Evolutionary conservation across 495 filamentous ascomycete species (phyloP).

Genomic region (Xylaria acuta): DNA sequence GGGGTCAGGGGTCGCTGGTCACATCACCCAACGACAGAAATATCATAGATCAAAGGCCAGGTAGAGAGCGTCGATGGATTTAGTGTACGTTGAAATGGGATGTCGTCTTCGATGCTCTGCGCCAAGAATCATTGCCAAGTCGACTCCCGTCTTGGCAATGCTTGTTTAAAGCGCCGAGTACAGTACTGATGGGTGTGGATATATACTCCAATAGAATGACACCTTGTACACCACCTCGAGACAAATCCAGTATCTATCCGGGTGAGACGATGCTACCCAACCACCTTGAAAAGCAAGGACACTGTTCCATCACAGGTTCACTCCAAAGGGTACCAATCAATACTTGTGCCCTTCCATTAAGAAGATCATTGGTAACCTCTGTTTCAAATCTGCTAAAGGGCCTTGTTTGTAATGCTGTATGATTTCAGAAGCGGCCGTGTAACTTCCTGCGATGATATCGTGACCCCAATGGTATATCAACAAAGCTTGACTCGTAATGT

Average conservation of each 20-base stretch:
- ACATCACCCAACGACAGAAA: background rate
- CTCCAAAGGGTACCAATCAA: background rate
- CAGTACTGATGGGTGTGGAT: background rate
- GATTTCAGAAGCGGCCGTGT: background rate
- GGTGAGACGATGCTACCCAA: conserved; percentile 1
- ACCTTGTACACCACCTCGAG: background rate
- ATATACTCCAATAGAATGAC: conserved; percentile 1
- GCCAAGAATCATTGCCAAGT: conserved; percentile 33
- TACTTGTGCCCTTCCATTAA: background rate
- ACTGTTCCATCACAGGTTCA: background rate
- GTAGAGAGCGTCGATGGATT: background rate
- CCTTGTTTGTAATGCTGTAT: background rate
- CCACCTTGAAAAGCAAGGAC: background rate
- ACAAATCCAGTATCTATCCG: background rate
- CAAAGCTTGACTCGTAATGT: background rate
- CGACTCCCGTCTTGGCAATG: conserved; percentile 41
- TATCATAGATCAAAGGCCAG: background rate
- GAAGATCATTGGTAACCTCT: background rate
- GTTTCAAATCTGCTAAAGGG: background rate
- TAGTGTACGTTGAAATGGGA: background rate
- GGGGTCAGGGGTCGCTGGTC: background rate
- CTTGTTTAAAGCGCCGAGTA: conserved; percentile 28
- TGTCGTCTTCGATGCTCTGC: conserved; percentile 16
- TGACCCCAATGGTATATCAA: background rate
- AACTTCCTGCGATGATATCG: background rate